Evolutionary conservation across 306 rosid genomes (phyloP), one percentile per base, ranked within the genome.

Genomic region (Castanopsis chinensis): DNA sequence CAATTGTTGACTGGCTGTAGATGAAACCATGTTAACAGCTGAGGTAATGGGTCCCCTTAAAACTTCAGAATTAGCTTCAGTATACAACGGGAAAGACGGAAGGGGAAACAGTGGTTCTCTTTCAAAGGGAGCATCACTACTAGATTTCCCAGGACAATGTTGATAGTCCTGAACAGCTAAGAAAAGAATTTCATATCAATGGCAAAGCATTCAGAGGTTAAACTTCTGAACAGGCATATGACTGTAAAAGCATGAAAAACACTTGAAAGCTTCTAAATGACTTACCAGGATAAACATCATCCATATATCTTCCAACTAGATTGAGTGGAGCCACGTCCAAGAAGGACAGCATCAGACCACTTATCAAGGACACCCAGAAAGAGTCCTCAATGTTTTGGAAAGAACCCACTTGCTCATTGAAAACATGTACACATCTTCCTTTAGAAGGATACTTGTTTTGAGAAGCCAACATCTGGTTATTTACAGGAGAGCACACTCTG

Each of bases 321-420:
- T 79, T 80, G 83, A 95, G 92, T 4, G 97, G 92, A 84, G 92
- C 86, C 82, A 91, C 96, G 81, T 95, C 99, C 71, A 93, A 87
- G 76, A 88, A 73, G 69, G 96, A 87, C 43, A 75, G 75, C 71
- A 93, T 79, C 18, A 88, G 90, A 76, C 92, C 90, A 85, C 81
- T 86, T 32, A 89, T 76, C 79, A 73, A 84, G 78, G 97, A 94
- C 79, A 85, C 84, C 92, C 89, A 90, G 45, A 85, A 86, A 82
- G 87, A 81, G 86, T 84, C 75, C 71, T 75, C 92, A n/a, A 65
- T 21, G 56, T 86, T 80, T 78, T 76, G 90, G 64, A 76, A 84
- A 79, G 83, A 63, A 74, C 83, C 85, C 69, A 75, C 76, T 58
- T 83, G 91, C 79, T 87, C 61, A 28, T 73, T 80, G 68, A 84